phyloP scores from a whole-genome alignment of 257 asterid species.

The Phtheirospermum japonicum region DNA sequence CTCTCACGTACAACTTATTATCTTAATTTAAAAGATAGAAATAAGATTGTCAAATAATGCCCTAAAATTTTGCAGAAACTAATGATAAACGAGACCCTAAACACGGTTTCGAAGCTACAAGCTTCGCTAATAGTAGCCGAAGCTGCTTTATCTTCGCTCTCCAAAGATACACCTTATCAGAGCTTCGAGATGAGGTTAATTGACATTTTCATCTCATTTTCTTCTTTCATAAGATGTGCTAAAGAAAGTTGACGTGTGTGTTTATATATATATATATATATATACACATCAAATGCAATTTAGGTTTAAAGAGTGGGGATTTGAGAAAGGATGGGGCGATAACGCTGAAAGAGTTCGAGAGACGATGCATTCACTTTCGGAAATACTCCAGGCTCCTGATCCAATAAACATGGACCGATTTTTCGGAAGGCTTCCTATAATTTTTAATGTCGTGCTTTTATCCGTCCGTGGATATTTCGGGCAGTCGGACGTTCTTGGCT shows the following conservation, averaged over 20 bases:
- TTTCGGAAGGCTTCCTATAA: constrained; percentile 69
- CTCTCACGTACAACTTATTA: neutral
- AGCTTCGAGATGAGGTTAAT: constrained; percentile 74
- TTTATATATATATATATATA: too few species aligned
- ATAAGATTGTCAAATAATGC: constrained; percentile 3
- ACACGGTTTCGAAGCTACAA: constrained; percentile 68
- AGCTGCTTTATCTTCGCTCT: constrained; percentile 56
- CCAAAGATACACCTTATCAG: constrained; percentile 63
- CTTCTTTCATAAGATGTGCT: neutral
- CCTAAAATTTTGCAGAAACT: constrained; percentile 52
- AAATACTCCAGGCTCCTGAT: constrained; percentile 85
- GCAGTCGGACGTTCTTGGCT: constrained; percentile 83
- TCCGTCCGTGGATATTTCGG: constrained; percentile 93
- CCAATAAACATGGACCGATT: constrained; percentile 56
- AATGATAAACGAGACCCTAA: constrained; percentile 76
- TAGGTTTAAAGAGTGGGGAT: constrained; percentile 91
- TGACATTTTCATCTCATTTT: constrained; percentile 7
- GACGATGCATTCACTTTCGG: constrained; percentile 73
- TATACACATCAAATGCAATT: neutral
- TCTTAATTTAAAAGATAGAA: neutral
- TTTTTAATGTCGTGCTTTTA: constrained; percentile 74
- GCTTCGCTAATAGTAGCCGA: constrained; percentile 69
- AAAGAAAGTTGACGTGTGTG: too few species aligned
- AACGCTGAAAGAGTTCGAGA: constrained; percentile 74
- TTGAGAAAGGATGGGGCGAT: constrained; percentile 92